These are phyloP conservation scores for Lepidopterella palustris DNA, from an alignment of 495 filamentous ascomycete species.

Conservation along the genomic window DNA sequence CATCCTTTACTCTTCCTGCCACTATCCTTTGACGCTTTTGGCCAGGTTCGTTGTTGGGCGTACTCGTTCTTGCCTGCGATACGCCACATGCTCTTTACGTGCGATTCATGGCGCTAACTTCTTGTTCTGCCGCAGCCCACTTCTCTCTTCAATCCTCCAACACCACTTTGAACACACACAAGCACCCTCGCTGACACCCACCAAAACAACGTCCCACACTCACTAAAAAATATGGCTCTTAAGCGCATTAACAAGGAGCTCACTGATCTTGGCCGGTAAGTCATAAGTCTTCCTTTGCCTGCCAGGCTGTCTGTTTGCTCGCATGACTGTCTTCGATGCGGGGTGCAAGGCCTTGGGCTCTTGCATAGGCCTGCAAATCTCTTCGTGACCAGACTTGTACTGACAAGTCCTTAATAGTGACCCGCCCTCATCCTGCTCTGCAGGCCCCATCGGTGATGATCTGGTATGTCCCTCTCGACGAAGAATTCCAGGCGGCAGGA, in stretches of 20 bases:
- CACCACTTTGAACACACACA: slow-evolving; percentile 18
- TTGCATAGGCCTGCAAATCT: slow-evolving; percentile 7
- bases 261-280: slow-evolving; percentile 96
- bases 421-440: slow-evolving; percentile 97
- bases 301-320: slow-evolving; percentile 16
- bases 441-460: slow-evolving; percentile 93
- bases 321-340: slow-evolving; percentile 27
- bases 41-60: slow-evolving; percentile 16
- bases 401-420: slow-evolving; percentile 59
- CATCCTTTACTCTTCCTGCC: neutral
- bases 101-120: slow-evolving; percentile 28
- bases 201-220: slow-evolving; percentile 14
- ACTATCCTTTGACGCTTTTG: neutral
- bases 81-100: slow-evolving; percentile 23
- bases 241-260: slow-evolving; percentile 99
- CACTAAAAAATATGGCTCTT: slow-evolving; percentile 68
- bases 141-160: slow-evolving; percentile 19
- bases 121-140: slow-evolving; percentile 20
- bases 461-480: slow-evolving; percentile 59
- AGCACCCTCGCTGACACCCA: neutral
- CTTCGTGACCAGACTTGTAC: slow-evolving; percentile 24
- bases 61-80: slow-evolving; percentile 22
- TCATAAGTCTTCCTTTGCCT: slow-evolving; percentile 4
- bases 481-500: slow-evolving; percentile 15
- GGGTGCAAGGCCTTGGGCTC: slow-evolving; percentile 15